Conservation (phyloP, 495 filamentous ascomycete genomes). For the Aspergillus baeticus region DNA sequence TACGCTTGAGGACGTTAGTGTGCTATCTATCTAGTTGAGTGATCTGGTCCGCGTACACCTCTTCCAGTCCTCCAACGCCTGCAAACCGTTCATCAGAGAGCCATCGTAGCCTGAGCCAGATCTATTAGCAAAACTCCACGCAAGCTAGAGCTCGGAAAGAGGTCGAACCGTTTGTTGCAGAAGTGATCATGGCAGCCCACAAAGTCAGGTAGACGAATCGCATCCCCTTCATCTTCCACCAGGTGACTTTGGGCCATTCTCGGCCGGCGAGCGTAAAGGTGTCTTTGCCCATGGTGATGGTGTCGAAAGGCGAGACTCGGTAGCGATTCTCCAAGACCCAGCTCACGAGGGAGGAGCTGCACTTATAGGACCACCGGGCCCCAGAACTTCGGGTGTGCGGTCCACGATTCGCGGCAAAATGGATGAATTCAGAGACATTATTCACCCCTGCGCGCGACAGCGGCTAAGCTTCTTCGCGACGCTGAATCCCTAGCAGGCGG, state of each 20-base stretch:
- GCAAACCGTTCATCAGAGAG: constrained; percentile 7
- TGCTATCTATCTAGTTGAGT: not conserved
- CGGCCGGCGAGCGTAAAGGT: constrained; percentile 5
- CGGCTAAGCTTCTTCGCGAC: not conserved
- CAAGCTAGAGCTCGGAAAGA: not conserved
- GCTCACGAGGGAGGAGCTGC: too few relatives aligned
- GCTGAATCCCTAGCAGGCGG: not conserved
- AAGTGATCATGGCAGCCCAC: constrained; percentile 8
- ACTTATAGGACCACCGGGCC: too few relatives aligned
- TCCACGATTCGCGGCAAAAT: not conserved
- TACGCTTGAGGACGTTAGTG: not conserved
- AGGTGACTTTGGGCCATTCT: constrained; percentile 10
- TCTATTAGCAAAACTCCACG: not conserved
- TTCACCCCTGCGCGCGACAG: not conserved
- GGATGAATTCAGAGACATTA: not conserved
- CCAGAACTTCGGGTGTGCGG: too few relatives aligned
- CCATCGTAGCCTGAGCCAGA: constrained; percentile 5
- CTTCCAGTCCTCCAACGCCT: constrained; percentile 1
- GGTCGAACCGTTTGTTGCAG: constrained; percentile 5
- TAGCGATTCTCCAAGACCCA: too few relatives aligned
- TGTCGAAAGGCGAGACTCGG: not conserved
- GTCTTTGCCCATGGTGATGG: constrained; percentile 6
- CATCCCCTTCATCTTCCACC: constrained; percentile 15
- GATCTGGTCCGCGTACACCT: not conserved
- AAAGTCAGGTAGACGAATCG: constrained; percentile 8